Evolutionary conservation across 1,284 basidiomycete species (phyloP).

Genomic region (Microbotryum intermedium): DNA sequence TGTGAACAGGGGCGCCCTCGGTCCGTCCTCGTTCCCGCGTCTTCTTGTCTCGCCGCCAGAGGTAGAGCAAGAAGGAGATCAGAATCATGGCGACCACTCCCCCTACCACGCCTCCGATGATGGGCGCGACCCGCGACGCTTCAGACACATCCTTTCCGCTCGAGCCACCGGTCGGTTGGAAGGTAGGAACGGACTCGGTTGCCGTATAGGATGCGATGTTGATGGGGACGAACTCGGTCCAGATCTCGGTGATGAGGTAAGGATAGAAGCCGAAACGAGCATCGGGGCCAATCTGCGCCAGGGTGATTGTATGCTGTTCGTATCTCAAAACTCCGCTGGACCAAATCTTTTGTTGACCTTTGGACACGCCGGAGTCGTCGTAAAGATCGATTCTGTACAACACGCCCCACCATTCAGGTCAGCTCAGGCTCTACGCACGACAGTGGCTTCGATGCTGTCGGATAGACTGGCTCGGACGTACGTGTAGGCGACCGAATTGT

Average conservation of each 20-base stretch:
- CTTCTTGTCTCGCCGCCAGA: conserved; percentile 22
- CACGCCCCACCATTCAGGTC: neutral
- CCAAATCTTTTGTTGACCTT: conserved; percentile 14
- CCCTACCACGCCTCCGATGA: conserved; percentile 25
- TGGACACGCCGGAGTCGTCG: conserved; percentile 15
- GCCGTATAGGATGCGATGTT: conserved; percentile 16
- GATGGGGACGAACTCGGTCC: conserved; percentile 19
- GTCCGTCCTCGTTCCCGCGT: conserved; percentile 10
- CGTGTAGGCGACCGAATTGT: conserved; percentile 9
- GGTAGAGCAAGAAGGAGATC: conserved; percentile 24
- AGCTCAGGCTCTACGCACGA: neutral
- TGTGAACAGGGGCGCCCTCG: conserved; percentile 5
- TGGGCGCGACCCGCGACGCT: conserved; percentile 7
- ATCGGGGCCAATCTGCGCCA: conserved; percentile 19
- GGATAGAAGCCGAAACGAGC: conserved; percentile 28
- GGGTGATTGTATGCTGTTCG: conserved; percentile 19
- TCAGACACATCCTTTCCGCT: neutral
- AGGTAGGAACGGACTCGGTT: conserved; percentile 8
- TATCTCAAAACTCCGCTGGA: conserved; percentile 14
- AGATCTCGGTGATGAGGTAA: conserved; percentile 23
- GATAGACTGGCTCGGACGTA: neutral
- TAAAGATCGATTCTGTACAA: conserved; percentile 19
- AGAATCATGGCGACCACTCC: conserved; percentile 19
- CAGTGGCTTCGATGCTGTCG: too few species aligned
- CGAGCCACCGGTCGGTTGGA: neutral